These are phyloP conservation scores for Mallotus nudiflorus DNA, from an alignment of 345 rosid genomes.

Conservation along the genomic window DNA sequence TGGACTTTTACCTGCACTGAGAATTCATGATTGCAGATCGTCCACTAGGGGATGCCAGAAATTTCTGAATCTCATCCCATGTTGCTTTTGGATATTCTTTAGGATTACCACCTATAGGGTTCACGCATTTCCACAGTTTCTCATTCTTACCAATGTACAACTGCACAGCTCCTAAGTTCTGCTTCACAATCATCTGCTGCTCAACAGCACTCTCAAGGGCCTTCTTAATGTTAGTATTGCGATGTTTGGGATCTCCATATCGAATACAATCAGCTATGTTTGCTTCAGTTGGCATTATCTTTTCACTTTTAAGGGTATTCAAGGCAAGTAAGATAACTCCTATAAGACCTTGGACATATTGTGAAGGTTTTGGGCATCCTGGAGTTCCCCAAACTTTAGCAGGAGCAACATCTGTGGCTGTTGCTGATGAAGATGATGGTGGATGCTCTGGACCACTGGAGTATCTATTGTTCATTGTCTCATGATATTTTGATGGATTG, in stretches of 20 bases:
- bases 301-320: constrained; percentile 67
- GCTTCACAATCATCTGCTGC: constrained; percentile 61
- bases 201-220: constrained; percentile 69
- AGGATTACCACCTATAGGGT: constrained; percentile 61
- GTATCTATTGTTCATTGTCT: constrained; percentile 18
- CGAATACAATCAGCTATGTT: constrained; percentile 76
- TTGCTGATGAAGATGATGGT: constrained; percentile 20
- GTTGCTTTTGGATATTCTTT: constrained; percentile 50
- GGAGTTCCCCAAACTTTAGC: constrained; percentile 50
- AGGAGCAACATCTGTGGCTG: constrained; percentile 11
- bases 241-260: constrained; percentile 65
- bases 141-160: constrained; percentile 68
- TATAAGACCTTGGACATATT: constrained; percentile 75
- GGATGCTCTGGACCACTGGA: constrained; percentile 22
- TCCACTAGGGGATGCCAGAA: constrained; percentile 56
- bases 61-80: constrained; percentile 66
- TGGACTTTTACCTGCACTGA: constrained; percentile 60
- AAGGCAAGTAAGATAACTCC: constrained; percentile 76
- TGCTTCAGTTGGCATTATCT: constrained; percentile 67
- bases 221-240: constrained; percentile 56
- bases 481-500: constrained; percentile 12
- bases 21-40: constrained; percentile 54
- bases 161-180: constrained; percentile 50
- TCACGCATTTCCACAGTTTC: constrained; percentile 75
- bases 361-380: constrained; percentile 56